A percentile compares a stretch with the other conserved stretches of the same genome.
phyloP scores from a whole-genome alignment of 768 basidiomycete genomes.

The Neoboletus magnificus region DNA sequence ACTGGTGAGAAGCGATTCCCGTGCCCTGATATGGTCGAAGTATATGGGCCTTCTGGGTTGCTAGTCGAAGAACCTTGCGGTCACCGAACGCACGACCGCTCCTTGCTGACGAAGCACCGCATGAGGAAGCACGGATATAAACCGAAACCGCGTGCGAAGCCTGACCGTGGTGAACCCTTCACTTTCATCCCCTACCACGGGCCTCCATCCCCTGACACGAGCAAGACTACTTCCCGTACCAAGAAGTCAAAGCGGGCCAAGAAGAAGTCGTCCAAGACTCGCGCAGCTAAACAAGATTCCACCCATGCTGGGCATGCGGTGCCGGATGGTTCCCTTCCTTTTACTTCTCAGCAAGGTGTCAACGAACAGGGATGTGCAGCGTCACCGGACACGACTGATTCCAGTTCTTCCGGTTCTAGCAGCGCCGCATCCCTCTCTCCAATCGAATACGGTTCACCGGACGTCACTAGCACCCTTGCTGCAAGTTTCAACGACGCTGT shows the following conservation, averaged over 20 bases:
- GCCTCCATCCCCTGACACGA: neutral
- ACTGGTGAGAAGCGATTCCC: slow-evolving; percentile 8
- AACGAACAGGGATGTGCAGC: neutral
- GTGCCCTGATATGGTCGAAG: slow-evolving; percentile 3
- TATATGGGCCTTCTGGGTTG: neutral
- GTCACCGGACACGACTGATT: neutral
- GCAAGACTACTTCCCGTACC: neutral
- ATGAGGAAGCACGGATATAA: slow-evolving; percentile 7
- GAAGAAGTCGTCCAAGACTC: too few relatives aligned
- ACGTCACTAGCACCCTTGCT: neutral
- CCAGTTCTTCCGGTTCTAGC: neutral
- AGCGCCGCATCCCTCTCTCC: neutral
- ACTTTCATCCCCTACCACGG: neutral
- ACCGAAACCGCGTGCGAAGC: neutral
- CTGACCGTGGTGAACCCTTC: too few relatives aligned
- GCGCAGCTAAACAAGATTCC: too few relatives aligned
- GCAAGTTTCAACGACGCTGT: neutral
- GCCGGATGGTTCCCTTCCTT: too few relatives aligned
- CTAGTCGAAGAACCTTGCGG: neutral
- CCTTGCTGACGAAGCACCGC: slow-evolving; percentile 17
- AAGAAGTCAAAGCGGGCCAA: too few relatives aligned
- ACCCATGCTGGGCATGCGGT: too few relatives aligned
- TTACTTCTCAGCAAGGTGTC: too few relatives aligned
- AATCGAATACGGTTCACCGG: neutral
- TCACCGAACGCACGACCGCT: slow-evolving; percentile 15